Percentiles rank a stretch among this genome's conserved stretches.
Evolutionary conservation across 192 early-diverging fungal species (phyloP).

Genomic region (Fimicolochytrium jonesii): DNA sequence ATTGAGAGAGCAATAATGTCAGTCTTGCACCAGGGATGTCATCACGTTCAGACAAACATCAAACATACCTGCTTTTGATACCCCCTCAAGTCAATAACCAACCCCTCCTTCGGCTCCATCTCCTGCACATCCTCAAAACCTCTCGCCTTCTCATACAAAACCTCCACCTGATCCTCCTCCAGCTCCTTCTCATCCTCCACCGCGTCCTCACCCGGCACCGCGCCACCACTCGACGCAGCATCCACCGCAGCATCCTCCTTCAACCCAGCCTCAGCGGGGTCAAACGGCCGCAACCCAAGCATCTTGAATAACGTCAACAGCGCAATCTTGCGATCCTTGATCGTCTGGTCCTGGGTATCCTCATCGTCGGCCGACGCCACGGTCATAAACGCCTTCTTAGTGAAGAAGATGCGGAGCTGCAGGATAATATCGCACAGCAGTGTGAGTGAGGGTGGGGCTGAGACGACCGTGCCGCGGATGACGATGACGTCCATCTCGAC

Average conservation of each 20-base stretch:
- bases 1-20: too few species aligned
- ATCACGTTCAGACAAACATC: neutral
- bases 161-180: slow-evolving; percentile 10
- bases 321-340: slow-evolving; percentile 7
- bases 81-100: slow-evolving; percentile 16
- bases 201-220: neutral
- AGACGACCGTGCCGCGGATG: neutral
- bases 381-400: neutral
- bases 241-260: neutral
- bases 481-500: slow-evolving; percentile 9
- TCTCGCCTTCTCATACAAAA: slow-evolving; percentile 28
- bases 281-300: neutral
- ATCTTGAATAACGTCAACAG: slow-evolving; percentile 2
- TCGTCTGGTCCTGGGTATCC: neutral
- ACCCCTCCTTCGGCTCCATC: slow-evolving; percentile 18
- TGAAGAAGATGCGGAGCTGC: slow-evolving; percentile 8
- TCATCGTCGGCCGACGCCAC: neutral
- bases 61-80: slow-evolving; percentile 31
- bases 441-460: slow-evolving; percentile 1
- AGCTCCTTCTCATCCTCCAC: slow-evolving; percentile 8
- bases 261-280: neutral
- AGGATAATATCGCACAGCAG: slow-evolving; percentile 20
- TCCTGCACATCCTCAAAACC: slow-evolving; percentile 16
- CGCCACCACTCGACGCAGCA: neutral
- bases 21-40: neutral